Conservation (phyloP, 148 eudicot genomes). For the Rhododendron ovatum region DNA sequence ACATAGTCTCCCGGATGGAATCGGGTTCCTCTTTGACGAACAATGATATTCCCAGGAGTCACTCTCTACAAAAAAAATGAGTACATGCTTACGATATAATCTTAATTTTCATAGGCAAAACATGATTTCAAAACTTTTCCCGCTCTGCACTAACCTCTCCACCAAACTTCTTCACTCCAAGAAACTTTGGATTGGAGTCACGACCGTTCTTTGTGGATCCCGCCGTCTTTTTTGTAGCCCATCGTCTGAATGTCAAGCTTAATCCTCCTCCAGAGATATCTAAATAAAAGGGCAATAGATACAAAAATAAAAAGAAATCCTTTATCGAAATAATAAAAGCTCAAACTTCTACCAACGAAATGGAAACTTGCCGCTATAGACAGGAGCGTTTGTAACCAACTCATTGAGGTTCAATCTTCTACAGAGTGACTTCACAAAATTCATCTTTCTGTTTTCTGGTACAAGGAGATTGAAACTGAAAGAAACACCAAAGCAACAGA, state of each 20-base stretch:
- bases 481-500: not conserved
- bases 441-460: slow-evolving; percentile 24
- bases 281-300: slow-evolving; percentile 14
- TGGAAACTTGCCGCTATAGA: slow-evolving; percentile 36
- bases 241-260: slow-evolving; percentile 58
- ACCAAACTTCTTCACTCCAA: slow-evolving; percentile 84
- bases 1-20: slow-evolving; percentile 83
- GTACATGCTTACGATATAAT: not conserved
- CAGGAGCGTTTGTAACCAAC: slow-evolving; percentile 39
- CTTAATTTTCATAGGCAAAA: not conserved
- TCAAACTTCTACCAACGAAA: not conserved
- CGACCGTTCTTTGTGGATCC: slow-evolving; percentile 81
- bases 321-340: not conserved
- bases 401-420: slow-evolving; percentile 43
- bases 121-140: too few species aligned
- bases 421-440: slow-evolving; percentile 41
- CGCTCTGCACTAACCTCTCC: slow-evolving; percentile 48
- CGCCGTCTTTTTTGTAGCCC: slow-evolving; percentile 85
- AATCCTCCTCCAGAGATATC: slow-evolving; percentile 55
- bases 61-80: slow-evolving; percentile 48
- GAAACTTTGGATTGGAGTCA: slow-evolving; percentile 69
- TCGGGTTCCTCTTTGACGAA: slow-evolving; percentile 76
- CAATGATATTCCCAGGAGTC: slow-evolving; percentile 81
- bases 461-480: slow-evolving; percentile 8
- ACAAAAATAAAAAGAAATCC: not conserved